phyloP scores from a whole-genome alignment of 2,329 filamentous ascomycete species.

The Simplicillium sp. region DNA sequence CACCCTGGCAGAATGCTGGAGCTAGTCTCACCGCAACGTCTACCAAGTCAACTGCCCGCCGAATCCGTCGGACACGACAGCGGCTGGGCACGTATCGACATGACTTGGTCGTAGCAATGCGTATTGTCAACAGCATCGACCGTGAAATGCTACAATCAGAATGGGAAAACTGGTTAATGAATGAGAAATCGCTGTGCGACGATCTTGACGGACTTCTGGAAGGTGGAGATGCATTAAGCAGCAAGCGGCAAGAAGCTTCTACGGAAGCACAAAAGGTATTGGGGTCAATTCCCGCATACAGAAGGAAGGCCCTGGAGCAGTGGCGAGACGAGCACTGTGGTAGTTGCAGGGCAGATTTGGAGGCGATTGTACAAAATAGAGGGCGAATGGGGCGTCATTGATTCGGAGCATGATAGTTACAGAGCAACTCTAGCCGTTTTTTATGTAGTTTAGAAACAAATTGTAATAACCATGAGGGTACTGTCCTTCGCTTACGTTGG shows the following conservation, averaged over 20 bases:
- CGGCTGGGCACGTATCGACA: conserved; percentile 77
- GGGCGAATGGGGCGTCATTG: conserved; percentile 31
- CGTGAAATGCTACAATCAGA: conserved; percentile 76
- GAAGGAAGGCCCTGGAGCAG: conserved; percentile 26
- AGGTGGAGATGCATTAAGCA: conserved; percentile 9
- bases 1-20: conserved; percentile 43
- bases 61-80: conserved; percentile 72
- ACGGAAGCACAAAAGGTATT: conserved; percentile 20
- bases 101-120: conserved; percentile 81
- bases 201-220: conserved; percentile 41
- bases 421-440: no score
- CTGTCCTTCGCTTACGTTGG: no score
- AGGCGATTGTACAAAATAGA: conserved; percentile 21
- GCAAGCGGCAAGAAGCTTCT: conserved; percentile 3
- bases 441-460: background rate
- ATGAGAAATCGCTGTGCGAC: conserved; percentile 69
- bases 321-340: conserved; percentile 48
- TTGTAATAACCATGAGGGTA: background rate
- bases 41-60: conserved; percentile 47
- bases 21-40: conserved; percentile 33
- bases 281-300: conserved; percentile 17
- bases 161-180: conserved; percentile 85
- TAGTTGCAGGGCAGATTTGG: conserved; percentile 40
- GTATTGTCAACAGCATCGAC: conserved; percentile 84
- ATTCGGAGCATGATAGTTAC: conserved; percentile 5